phyloP scores from a whole-genome alignment of 257 asterid genomes.

The Capsicum chinense region DNA sequence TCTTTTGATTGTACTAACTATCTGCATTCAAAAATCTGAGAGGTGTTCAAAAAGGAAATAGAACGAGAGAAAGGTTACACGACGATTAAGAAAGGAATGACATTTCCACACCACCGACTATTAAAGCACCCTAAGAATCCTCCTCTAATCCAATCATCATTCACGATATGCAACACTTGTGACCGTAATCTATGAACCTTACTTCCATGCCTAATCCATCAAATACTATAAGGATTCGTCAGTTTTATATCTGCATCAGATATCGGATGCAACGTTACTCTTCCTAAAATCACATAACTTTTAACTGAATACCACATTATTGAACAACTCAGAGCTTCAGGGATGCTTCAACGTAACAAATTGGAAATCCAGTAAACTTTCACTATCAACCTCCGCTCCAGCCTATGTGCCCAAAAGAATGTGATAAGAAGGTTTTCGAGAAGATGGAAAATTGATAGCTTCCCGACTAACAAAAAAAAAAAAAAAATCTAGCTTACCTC shows the following conservation, averaged over 20 bases:
- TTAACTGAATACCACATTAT: neutral
- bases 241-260: neutral
- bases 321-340: neutral
- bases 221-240: neutral
- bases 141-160: neutral
- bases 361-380: neutral
- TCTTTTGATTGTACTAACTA: constrained; percentile 63
- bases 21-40: constrained; percentile 55
- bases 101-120: neutral
- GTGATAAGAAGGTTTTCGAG: neutral
- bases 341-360: neutral
- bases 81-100: neutral
- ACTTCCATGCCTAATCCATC: neutral
- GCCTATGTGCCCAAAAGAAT: neutral
- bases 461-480: constrained; percentile 13
- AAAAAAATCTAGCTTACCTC: constrained; percentile 57
- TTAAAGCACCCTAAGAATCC: neutral
- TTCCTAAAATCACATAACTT: no score
- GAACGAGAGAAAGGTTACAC: neutral
- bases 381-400: neutral
- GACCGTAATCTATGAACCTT: neutral
- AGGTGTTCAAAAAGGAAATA: constrained; percentile 35
- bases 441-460: neutral
- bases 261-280: neutral
- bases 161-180: constrained; percentile 42